A percentile compares a stretch with the other conserved stretches of the same genome.
These are phyloP conservation scores for Apophysomyces variabilis DNA, from an alignment of 371 early-diverging fungal species.

Conservation along the genomic window DNA sequence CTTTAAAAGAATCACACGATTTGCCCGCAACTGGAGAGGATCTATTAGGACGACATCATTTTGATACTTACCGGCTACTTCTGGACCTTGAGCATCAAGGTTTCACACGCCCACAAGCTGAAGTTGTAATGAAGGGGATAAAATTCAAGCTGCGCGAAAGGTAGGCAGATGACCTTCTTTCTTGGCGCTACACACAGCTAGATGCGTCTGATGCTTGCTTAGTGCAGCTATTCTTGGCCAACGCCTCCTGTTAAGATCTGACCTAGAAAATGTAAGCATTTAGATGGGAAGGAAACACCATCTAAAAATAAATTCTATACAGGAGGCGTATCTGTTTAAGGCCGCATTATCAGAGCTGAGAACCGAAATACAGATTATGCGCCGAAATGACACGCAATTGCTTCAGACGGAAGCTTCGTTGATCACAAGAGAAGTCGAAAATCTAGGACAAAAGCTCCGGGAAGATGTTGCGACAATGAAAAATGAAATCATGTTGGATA, in stretches of 20 bases:
- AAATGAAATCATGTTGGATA: constrained; percentile 86
- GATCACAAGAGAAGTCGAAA: constrained; percentile 83
- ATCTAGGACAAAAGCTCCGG: constrained; percentile 70
- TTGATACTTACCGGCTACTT: constrained; percentile 76
- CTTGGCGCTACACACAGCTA: background rate
- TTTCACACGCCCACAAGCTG: constrained; percentile 71
- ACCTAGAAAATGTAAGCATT: constrained; percentile 55
- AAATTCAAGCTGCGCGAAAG: constrained; percentile 64
- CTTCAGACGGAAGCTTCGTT: constrained; percentile 75
- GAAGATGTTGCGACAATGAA: constrained; percentile 82
- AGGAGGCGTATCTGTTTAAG: constrained; percentile 74
- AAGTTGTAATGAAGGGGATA: constrained; percentile 74
- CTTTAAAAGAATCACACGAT: background rate
- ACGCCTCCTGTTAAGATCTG: constrained; percentile 39
- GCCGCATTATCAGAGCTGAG: constrained; percentile 84
- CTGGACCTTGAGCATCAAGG: constrained; percentile 65
- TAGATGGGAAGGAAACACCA: background rate
- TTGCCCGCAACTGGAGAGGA: background rate
- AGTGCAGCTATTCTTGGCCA: constrained; percentile 29
- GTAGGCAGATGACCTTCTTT: constrained; percentile 28
- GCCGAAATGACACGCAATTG: constrained; percentile 84
- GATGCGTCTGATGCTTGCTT: background rate
- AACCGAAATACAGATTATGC: constrained; percentile 84
- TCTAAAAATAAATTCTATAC: constrained; percentile 6
- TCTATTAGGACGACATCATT: constrained; percentile 49